A percentile compares a stretch with the other conserved stretches of the same genome.
phyloP scores from a whole-genome alignment of 768 basidiomycete species.

The Kwoniella botswanensis region DNA sequence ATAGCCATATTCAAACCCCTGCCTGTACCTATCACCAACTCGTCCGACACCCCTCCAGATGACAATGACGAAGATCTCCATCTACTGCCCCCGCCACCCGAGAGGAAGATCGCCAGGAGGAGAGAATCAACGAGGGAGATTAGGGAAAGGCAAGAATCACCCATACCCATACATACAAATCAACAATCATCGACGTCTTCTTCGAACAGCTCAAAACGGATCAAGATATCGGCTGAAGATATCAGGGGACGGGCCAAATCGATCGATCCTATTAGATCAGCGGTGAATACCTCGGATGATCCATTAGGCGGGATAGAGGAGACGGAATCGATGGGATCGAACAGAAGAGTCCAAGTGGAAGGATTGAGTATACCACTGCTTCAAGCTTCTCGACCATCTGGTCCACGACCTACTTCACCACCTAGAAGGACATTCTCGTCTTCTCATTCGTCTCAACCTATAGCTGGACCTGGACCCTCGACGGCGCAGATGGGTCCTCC shows the following conservation, averaged over 20 bases:
- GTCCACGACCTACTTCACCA: slow-evolving; percentile 39
- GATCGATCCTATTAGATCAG: slow-evolving; percentile 32
- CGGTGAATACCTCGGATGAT: slow-evolving; percentile 34
- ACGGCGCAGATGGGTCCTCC: slow-evolving; percentile 38
- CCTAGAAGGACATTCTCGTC: slow-evolving; percentile 23
- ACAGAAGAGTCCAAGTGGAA: slow-evolving; percentile 20
- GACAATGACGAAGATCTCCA: slow-evolving; percentile 25
- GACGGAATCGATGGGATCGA: slow-evolving; percentile 13
- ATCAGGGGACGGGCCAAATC: slow-evolving; percentile 20
- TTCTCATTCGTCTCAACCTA: slow-evolving; percentile 2
- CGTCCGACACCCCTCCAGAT: slow-evolving; percentile 46
- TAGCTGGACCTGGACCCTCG: slow-evolving; percentile 11
- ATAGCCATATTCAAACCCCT: slow-evolving; percentile 42
- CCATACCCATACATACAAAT: slow-evolving; percentile 19
- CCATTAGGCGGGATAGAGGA: slow-evolving; percentile 22
- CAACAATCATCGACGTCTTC: not conserved
- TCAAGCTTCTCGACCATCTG: slow-evolving; percentile 21
- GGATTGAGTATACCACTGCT: slow-evolving; percentile 29
- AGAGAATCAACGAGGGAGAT: slow-evolving; percentile 46
- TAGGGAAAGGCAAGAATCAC: slow-evolving; percentile 32
- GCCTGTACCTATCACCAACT: slow-evolving; percentile 34
- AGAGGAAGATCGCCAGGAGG: slow-evolving; percentile 48
- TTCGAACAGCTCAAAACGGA: slow-evolving; percentile 13
- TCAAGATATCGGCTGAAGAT: slow-evolving; percentile 9
- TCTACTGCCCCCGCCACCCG: slow-evolving; percentile 51